Conservation (phyloP, 495 filamentous ascomycete species). For the Venustampulla echinocandica region DNA sequence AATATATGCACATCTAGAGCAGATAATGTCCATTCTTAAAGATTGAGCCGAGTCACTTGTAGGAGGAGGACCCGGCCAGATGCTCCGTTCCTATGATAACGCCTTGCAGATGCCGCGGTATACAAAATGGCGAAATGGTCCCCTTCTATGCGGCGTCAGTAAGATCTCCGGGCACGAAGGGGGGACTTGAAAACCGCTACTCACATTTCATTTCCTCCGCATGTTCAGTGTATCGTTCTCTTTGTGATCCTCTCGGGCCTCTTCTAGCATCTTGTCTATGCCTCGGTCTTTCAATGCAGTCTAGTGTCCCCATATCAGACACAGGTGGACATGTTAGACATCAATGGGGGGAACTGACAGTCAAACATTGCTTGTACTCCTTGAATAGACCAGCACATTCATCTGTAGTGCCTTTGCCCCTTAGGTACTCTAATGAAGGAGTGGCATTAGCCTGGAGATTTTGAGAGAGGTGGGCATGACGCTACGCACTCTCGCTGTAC, state of each 20-base stretch:
- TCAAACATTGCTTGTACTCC: constrained; percentile 74
- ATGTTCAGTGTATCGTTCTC: constrained; percentile 72
- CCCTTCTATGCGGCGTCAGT: not conserved
- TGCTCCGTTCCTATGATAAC: no score
- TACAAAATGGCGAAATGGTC: not conserved
- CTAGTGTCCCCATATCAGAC: constrained; percentile 33
- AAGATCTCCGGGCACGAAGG: not conserved
- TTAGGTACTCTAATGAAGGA: constrained; percentile 66
- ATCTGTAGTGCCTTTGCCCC: constrained; percentile 67
- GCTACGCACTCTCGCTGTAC: constrained; percentile 82
- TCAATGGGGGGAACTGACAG: constrained; percentile 39
- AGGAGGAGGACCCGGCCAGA: not conserved
- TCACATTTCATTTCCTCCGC: constrained; percentile 36
- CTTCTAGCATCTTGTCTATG: constrained; percentile 78
- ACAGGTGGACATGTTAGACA: constrained; percentile 5
- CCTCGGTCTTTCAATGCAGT: constrained; percentile 73
- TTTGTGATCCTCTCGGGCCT: constrained; percentile 70
- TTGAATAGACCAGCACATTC: constrained; percentile 80
- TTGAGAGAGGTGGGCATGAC: not conserved
- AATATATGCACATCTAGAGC: no score
- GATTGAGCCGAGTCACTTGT: not conserved
- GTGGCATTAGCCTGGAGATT: no score
- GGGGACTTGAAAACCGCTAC: no score
- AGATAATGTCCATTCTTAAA: not conserved
- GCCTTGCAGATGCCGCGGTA: constrained; percentile 4